Percentiles rank a stretch among this genome's conserved stretches.
phyloP scores from a whole-genome alignment of 805 yeast species.

The Hyphopichia homilentoma region DNA sequence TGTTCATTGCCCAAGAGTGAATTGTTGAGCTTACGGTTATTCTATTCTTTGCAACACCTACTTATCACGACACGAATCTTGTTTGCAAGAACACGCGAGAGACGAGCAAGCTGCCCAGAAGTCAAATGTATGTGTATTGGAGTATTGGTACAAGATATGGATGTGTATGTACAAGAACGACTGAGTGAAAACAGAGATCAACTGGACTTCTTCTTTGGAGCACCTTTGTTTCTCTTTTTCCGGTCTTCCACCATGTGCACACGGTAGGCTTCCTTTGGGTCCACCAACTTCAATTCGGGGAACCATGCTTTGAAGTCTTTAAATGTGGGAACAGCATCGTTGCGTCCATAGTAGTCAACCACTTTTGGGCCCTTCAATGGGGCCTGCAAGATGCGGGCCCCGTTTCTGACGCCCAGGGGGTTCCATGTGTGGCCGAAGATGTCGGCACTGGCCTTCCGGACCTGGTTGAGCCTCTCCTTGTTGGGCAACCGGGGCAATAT shows the following conservation, averaged over 20 bases:
- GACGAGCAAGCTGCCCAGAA: no score
- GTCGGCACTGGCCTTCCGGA: constrained; percentile 57
- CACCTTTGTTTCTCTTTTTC: constrained; percentile 86
- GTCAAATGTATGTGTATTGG: no score
- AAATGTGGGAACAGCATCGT: constrained; percentile 63
- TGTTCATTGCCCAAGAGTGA: no score
- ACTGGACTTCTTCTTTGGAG: constrained; percentile 64
- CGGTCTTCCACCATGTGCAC: constrained; percentile 57
- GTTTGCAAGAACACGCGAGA: no score
- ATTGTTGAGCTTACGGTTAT: no score
- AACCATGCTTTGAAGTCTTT: constrained; percentile 54
- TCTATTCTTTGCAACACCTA: no score
- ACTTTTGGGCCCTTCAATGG: constrained; percentile 73
- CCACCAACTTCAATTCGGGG: constrained; percentile 49
- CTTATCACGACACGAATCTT: no score
- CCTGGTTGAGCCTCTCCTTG: constrained; percentile 47
- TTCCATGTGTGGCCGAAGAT: constrained; percentile 71
- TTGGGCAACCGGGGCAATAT: constrained; percentile 37
- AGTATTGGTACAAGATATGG: no score
- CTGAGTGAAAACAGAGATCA: constrained; percentile 2
- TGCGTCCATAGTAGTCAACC: constrained; percentile 65
- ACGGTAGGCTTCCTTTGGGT: constrained; percentile 70
- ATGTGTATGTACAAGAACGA: constrained; percentile 7
- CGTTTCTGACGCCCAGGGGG: constrained; percentile 64
- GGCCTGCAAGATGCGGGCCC: constrained; percentile 63